Percentiles rank a stretch among this genome's conserved stretches.
phyloP scores from a whole-genome alignment of 2,329 filamentous ascomycete species.

The Phialophora verrucosa region DNA sequence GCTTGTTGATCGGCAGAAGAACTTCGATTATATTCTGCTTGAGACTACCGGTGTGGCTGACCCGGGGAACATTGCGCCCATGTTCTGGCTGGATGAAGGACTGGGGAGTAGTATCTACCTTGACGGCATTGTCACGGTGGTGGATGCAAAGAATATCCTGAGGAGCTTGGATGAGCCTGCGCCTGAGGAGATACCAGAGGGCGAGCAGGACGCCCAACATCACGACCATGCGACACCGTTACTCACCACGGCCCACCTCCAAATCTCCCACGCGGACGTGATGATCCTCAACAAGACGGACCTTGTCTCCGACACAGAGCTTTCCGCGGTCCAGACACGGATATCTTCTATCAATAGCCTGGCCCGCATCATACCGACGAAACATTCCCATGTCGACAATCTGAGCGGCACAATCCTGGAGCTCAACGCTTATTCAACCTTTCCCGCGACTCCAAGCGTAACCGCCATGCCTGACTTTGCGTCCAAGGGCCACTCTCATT shows the following conservation, averaged over 20 bases:
- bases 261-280: conserved; percentile 96
- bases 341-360: conserved; percentile 87
- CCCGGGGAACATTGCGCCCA: conserved; percentile 89
- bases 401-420: conserved; percentile 88
- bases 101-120: conserved; percentile 94
- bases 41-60: conserved; percentile 96
- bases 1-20: conserved; percentile 80
- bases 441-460: conserved; percentile 58
- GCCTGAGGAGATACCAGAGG: conserved; percentile 53
- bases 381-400: conserved; percentile 77
- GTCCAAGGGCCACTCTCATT: conserved; percentile 82
- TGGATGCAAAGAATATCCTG: conserved; percentile 92
- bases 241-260: conserved; percentile 90
- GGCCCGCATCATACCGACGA: conserved; percentile 81
- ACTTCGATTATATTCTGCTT: conserved; percentile 94
- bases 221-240: conserved; percentile 62
- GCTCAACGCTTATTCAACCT: conserved; percentile 87
- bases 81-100: conserved; percentile 98
- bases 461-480: conserved; percentile 65
- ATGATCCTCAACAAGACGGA: conserved; percentile 94
- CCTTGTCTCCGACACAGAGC: conserved; percentile 72
- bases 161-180: conserved; percentile 74
- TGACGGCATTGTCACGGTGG: conserved; percentile 93
- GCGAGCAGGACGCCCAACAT: conserved; percentile 44
- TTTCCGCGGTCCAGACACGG: conserved; percentile 71